Conservation (phyloP, 192 early-diverging fungal genomes). For the Funneliformis geosporum region DNA sequence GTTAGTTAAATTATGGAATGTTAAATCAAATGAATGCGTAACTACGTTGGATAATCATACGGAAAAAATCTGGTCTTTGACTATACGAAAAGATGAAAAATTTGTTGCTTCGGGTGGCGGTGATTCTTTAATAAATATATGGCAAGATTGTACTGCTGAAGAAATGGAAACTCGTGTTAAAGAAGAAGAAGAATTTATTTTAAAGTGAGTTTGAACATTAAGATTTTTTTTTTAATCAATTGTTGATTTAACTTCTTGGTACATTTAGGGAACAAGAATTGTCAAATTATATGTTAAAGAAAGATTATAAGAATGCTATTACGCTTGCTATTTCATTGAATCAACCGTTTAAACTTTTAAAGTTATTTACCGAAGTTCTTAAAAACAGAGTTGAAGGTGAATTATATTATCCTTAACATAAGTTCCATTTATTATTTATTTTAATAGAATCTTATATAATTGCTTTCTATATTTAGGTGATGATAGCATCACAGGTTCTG, state of each 20-base stretch:
- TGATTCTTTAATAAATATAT: constrained; percentile 88
- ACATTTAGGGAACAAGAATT: constrained; percentile 82
- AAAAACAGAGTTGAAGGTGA: constrained; percentile 47
- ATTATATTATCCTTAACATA: background rate
- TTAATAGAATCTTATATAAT: background rate
- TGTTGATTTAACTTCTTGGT: constrained; percentile 26
- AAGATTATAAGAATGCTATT: constrained; percentile 93
- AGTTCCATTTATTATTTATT: background rate
- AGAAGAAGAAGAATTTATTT: constrained; percentile 70
- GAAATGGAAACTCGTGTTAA: constrained; percentile 75
- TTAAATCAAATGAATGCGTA: constrained; percentile 87
- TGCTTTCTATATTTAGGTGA: constrained; percentile 34
- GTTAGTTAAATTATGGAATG: constrained; percentile 95
- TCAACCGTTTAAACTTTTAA: constrained; percentile 83
- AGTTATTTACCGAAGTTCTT: constrained; percentile 66
- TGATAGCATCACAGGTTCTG: constrained; percentile 60
- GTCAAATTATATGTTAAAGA: constrained; percentile 78
- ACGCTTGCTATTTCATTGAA: constrained; percentile 84
- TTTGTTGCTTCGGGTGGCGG: constrained; percentile 86
- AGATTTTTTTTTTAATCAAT: background rate
- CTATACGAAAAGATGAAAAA: constrained; percentile 68
- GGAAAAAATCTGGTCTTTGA: constrained; percentile 93
- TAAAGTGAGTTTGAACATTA: constrained; percentile 58
- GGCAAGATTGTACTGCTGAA: constrained; percentile 89
- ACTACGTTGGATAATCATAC: constrained; percentile 92